These are phyloP conservation scores for Trichoderma guizhouense DNA, from an alignment of 2,329 filamentous ascomycete species.

Conservation along the genomic window DNA sequence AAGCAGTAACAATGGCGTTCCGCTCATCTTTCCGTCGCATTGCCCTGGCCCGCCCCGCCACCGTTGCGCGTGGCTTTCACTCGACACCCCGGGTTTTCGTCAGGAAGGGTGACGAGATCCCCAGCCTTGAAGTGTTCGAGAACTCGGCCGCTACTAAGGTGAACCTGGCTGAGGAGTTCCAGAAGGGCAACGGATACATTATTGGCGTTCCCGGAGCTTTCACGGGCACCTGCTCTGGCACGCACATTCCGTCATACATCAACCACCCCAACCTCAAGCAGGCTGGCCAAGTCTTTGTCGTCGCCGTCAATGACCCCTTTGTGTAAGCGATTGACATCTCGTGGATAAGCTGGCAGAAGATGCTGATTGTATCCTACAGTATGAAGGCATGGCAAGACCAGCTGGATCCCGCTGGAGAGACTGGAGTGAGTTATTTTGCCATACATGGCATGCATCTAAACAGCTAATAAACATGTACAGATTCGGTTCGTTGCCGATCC, in stretches of 20 bases:
- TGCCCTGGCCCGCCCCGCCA: slow-evolving; percentile 30
- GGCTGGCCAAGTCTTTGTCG: slow-evolving; percentile 81
- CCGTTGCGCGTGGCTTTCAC: slow-evolving; percentile 54
- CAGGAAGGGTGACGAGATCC: slow-evolving; percentile 75
- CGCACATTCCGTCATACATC: slow-evolving; percentile 84
- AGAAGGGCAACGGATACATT: slow-evolving; percentile 70
- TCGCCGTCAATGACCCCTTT: slow-evolving; percentile 91
- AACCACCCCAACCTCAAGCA: slow-evolving; percentile 72
- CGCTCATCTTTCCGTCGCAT: slow-evolving; percentile 35
- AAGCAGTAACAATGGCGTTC: slow-evolving; percentile 34
- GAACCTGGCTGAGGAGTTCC: slow-evolving; percentile 75
- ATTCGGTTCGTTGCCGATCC: slow-evolving; percentile 89
- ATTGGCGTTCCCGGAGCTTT: slow-evolving; percentile 83
- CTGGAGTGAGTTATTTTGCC: slow-evolving; percentile 61
- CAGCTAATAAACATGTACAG: slow-evolving; percentile 40
- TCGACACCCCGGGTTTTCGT: slow-evolving; percentile 61
- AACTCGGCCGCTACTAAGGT: slow-evolving; percentile 89
- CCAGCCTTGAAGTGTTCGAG: slow-evolving; percentile 74
- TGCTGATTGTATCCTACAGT: slow-evolving; percentile 40
- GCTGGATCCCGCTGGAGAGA: slow-evolving; percentile 71
- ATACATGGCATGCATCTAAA: background rate
- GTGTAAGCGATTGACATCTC: slow-evolving; percentile 61
- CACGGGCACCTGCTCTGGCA: slow-evolving; percentile 54
- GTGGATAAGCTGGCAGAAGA: background rate
- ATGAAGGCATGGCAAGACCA: slow-evolving; percentile 86